phyloP scores from a whole-genome alignment of 2,329 filamentous ascomycete genomes.

The Ceratocystis harringtonii region DNA sequence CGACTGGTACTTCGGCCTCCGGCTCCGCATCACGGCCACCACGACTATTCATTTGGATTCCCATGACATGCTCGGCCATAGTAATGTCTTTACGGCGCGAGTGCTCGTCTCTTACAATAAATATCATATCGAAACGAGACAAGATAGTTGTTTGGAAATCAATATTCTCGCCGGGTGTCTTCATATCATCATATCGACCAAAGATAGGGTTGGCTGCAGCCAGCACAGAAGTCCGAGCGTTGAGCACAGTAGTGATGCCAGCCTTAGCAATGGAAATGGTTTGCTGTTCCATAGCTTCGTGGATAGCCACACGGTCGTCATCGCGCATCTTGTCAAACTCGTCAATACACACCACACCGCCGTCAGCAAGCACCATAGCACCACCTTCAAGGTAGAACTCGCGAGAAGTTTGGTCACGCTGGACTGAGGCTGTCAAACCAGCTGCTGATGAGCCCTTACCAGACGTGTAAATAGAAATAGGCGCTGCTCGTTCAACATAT shows the following conservation, averaged over 20 bases:
- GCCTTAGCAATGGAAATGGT: slow-evolving; percentile 98
- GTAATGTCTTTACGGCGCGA: slow-evolving; percentile 76
- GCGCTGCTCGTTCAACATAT: slow-evolving; percentile 90
- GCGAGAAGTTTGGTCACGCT: slow-evolving; percentile 76
- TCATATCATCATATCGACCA: slow-evolving; percentile 94
- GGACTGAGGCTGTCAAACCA: slow-evolving; percentile 92
- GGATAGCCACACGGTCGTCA: slow-evolving; percentile 92
- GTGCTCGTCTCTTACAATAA: slow-evolving; percentile 94
- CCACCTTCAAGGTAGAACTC: slow-evolving; percentile 98
- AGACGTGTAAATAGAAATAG: slow-evolving; percentile 96
- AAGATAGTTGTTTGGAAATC: slow-evolving; percentile 98
- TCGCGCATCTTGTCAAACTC: slow-evolving; percentile 99
- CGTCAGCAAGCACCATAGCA: slow-evolving; percentile 95
- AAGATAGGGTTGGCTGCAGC: slow-evolving; percentile 96
- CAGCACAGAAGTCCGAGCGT: slow-evolving; percentile 85
- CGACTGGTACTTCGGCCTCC: slow-evolving; percentile 79
- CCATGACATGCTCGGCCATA: slow-evolving; percentile 94
- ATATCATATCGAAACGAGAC: slow-evolving; percentile 99
- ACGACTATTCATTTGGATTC: slow-evolving; percentile 84
- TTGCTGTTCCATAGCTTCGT: slow-evolving; percentile 99
- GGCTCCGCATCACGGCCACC: slow-evolving; percentile 59
- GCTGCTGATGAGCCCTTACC: slow-evolving; percentile 96
- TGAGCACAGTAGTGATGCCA: slow-evolving; percentile 94
- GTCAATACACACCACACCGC: slow-evolving; percentile 94
- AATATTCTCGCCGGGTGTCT: slow-evolving; percentile 94